phyloP scores from a whole-genome alignment of 495 filamentous ascomycete species.

The Neurospora sp. region DNA sequence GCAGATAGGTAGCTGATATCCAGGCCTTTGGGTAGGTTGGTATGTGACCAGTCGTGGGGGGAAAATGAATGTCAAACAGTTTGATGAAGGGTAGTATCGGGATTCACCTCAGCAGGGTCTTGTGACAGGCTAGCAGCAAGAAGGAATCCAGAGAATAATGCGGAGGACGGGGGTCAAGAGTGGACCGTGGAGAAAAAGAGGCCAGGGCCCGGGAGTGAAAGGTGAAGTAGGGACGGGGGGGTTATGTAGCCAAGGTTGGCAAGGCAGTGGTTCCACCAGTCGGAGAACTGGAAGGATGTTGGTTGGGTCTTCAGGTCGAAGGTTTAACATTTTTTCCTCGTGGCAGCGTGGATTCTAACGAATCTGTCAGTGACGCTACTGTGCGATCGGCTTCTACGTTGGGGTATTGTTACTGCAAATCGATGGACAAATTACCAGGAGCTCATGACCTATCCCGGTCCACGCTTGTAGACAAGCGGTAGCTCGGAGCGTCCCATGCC shows the following conservation, averaged over 20 bases:
- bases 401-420: background rate
- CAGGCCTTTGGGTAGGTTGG: background rate
- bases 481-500: background rate
- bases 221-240: background rate
- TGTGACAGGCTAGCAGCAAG: background rate
- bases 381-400: background rate
- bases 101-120: background rate
- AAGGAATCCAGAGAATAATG: background rate
- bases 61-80: background rate
- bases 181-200: background rate
- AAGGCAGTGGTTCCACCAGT: background rate
- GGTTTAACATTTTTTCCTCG: background rate
- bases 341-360: background rate
- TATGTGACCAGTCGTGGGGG: background rate
- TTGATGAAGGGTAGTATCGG: background rate
- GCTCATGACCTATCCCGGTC: background rate
- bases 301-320: background rate
- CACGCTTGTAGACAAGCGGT: background rate
- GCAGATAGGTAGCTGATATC: background rate
- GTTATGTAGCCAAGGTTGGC: background rate
- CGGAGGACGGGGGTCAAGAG: background rate
- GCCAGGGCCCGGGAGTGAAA: background rate
- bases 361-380: background rate
- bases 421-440: background rate
- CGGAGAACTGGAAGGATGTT: background rate